Evolutionary conservation across 139 green algal species (phyloP), one percentile per base, ranked within the genome.

Genomic region (Haematococcus sp.): DNA sequence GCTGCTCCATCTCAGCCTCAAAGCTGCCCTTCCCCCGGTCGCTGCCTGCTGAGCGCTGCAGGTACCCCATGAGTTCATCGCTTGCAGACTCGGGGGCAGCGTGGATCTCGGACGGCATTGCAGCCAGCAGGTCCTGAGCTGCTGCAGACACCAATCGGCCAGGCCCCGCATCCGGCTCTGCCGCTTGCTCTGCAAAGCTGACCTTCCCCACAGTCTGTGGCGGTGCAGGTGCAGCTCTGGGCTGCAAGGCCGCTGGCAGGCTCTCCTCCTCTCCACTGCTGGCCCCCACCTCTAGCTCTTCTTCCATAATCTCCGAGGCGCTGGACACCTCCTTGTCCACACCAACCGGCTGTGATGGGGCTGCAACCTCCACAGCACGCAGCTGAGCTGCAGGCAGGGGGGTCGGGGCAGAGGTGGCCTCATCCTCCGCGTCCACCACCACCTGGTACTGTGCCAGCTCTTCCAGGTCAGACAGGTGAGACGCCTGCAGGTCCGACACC

Each of bases 1-100:
- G 68, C 68, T 73, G 64, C 68, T 71, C 75, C 25, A 80, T 80
- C 75, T 80, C 75, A 5, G 43, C 59, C 43, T 80, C 75, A 23
- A 80, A 80, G 55, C 74, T 66, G 32, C 75, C 75, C 56, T 74
- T 61, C 13, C 3, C 33, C 61, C 3, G 16, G 11, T 31, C 27
- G 4, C 11, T 65, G 23, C 27, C 40, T 49, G 40, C 40, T 19
- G 40, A 49, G 40, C 40, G 40, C 40, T 49, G 40, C 40, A 49
- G 40, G 40, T 49, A 49, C 7, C 40, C 40, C 40, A 49, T 49
- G 40, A 49, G 11, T 49, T 49, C 40, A 11, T 49, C 40, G 40
- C 40, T 49, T 11, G 40, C 40, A 49, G 40, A 49, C 40, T 49
- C 40, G 40, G 40, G 40, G 7, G 40, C 40, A 7, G 40, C 40